These are phyloP conservation scores for Geosmithia putterillii DNA, from an alignment of 2,329 filamentous ascomycete species.

Conservation along the genomic window DNA sequence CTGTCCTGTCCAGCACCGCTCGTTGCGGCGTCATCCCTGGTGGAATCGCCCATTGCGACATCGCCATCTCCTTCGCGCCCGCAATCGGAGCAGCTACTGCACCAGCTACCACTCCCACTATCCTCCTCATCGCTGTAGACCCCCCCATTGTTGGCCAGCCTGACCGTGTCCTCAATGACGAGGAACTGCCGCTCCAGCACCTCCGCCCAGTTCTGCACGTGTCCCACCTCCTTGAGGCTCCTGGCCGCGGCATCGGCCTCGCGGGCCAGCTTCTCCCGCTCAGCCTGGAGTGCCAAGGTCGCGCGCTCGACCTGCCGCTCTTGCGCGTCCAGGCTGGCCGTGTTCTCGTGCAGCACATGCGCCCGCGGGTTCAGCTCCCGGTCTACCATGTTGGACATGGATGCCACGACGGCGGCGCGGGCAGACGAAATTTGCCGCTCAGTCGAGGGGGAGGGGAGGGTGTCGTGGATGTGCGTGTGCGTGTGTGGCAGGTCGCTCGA, in stretches of 20 bases:
- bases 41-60: conserved; percentile 3
- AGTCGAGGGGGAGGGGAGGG: conserved; percentile 27
- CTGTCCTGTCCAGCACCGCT: conserved; percentile 1
- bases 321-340: conserved; percentile 51
- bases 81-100: conserved; percentile 26
- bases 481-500: too few relatives aligned
- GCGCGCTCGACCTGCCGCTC: conserved; percentile 51
- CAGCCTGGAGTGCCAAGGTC: conserved; percentile 45
- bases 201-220: conserved; percentile 82
- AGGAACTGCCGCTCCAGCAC: conserved; percentile 59
- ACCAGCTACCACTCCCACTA: conserved; percentile 7
- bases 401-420: conserved; percentile 45
- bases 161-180: conserved; percentile 51
- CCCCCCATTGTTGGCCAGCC: conserved; percentile 31
- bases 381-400: conserved; percentile 59
- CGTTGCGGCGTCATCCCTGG: conserved; percentile 5
- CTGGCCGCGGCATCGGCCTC: conserved; percentile 50
- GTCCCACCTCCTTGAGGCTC: conserved; percentile 64
- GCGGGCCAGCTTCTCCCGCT: conserved; percentile 53
- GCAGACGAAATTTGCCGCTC: conserved; percentile 41
- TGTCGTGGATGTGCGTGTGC: conserved; percentile 10
- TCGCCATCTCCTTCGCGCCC: conserved; percentile 10
- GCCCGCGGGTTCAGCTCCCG: conserved; percentile 56
- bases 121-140: conserved; percentile 3
- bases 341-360: conserved; percentile 56